phyloP scores from a whole-genome alignment of 441 rosid genomes.

The Kokia cookei region DNA sequence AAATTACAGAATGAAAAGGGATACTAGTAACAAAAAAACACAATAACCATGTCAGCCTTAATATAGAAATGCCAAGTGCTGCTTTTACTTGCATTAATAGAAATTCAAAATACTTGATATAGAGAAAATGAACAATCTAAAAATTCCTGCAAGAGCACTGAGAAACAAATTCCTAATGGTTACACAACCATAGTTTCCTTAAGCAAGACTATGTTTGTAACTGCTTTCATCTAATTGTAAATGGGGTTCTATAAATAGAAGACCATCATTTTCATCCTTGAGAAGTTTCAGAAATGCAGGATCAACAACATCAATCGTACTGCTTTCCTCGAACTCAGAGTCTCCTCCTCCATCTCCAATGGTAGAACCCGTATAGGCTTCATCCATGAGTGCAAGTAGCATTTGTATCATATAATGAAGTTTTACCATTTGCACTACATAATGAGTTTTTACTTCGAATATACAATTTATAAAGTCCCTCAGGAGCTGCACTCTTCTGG shows the following conservation, averaged over 20 bases:
- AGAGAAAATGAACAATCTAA: not conserved
- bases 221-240: too few relatives aligned
- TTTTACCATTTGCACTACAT: not conserved
- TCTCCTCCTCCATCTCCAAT: constrained; percentile 79
- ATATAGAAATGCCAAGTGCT: not conserved
- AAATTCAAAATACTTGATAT: not conserved
- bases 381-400: constrained; percentile 98
- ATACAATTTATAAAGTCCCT: too few relatives aligned
- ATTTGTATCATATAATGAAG: constrained; percentile 46
- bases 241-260: too few relatives aligned
- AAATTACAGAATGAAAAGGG: too few relatives aligned
- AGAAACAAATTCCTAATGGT: not conserved
- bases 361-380: constrained; percentile 96
- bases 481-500: too few relatives aligned
- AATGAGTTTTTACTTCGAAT: too few relatives aligned
- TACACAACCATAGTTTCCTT: too few relatives aligned
- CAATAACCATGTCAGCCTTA: not conserved
- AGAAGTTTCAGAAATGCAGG: constrained; percentile 12
- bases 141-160: not conserved
- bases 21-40: too few relatives aligned
- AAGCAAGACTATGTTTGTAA: too few relatives aligned
- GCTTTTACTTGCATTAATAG: not conserved
- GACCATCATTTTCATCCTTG: too few relatives aligned
- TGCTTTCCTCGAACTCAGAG: constrained; percentile 78
- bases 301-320: constrained; percentile 70